These are phyloP conservation scores for Arabidopsis lyrata DNA, from an alignment of 441 rosid species.

Conservation along the genomic window DNA sequence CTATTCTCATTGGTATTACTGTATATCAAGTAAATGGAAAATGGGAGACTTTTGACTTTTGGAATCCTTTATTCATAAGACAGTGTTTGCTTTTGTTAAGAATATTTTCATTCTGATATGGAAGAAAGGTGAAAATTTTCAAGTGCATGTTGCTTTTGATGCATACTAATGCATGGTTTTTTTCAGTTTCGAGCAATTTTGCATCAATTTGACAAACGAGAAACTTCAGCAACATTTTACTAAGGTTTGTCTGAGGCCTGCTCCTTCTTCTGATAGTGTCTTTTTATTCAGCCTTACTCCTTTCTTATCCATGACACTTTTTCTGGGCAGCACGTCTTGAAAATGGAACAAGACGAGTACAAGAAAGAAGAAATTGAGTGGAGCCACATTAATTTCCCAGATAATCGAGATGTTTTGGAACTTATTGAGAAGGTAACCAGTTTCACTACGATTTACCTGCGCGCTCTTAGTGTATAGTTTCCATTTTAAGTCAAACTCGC, in stretches of 20 bases:
- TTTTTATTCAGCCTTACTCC: slow-evolving; percentile 20
- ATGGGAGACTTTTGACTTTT: slow-evolving; percentile 1
- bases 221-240: slow-evolving; percentile 98
- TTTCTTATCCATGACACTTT: slow-evolving; percentile 34
- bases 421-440: slow-evolving; percentile 84
- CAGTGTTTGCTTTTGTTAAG: slow-evolving; percentile 17
- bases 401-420: slow-evolving; percentile 77
- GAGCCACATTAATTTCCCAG: slow-evolving; percentile 85
- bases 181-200: slow-evolving; percentile 90
- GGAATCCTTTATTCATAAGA: slow-evolving; percentile 1
- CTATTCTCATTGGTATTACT: slow-evolving; percentile 6
- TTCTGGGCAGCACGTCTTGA: slow-evolving; percentile 78
- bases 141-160: slow-evolving; percentile 30
- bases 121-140: slow-evolving; percentile 13
- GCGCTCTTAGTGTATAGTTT: slow-evolving; percentile 15
- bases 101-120: slow-evolving; percentile 22
- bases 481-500: slow-evolving; percentile 7
- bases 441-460: slow-evolving; percentile 23
- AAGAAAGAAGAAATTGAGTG: slow-evolving; percentile 84
- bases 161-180: slow-evolving; percentile 32
- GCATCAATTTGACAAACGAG: slow-evolving; percentile 98
- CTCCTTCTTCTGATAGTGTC: slow-evolving; percentile 27
- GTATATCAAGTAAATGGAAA: slow-evolving; percentile 12
- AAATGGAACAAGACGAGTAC: slow-evolving; percentile 96
- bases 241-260: slow-evolving; percentile 68